phyloP scores from a whole-genome alignment of 306 rosid genomes.

The Calophaca sinica region DNA sequence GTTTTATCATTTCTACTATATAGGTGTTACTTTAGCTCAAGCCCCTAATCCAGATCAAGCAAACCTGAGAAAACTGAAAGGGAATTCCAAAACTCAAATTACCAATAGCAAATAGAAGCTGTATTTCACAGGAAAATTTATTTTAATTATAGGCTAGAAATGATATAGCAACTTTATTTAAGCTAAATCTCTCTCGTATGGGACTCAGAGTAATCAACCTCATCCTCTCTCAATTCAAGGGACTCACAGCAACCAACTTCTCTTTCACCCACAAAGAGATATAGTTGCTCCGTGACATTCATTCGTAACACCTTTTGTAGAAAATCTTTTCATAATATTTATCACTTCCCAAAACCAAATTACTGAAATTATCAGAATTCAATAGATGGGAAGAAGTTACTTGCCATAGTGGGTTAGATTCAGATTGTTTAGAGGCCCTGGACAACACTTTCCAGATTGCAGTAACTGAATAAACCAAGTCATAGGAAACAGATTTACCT shows the following conservation, averaged over 20 bases:
- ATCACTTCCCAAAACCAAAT: slow-evolving; percentile 11
- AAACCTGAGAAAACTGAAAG: no score
- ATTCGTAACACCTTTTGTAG: neutral
- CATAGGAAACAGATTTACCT: slow-evolving; percentile 66
- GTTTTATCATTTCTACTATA: neutral
- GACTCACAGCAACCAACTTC: slow-evolving; percentile 7
- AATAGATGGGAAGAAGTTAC: slow-evolving; percentile 28
- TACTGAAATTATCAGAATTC: slow-evolving; percentile 19
- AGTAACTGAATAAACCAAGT: slow-evolving; percentile 27
- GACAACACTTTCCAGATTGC: slow-evolving; percentile 16
- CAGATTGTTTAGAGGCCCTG: neutral
- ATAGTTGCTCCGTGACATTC: neutral
- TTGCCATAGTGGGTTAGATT: neutral
- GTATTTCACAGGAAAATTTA: no score
- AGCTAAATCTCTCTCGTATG: no score
- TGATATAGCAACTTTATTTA: no score
- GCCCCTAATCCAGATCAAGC: no score
- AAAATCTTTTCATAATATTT: neutral
- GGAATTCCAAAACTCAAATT: no score
- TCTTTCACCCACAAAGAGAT: slow-evolving; percentile 6
- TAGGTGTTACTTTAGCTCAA: neutral
- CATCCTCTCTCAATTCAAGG: neutral
- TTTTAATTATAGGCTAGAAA: no score
- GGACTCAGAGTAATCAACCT: no score
- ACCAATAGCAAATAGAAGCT: no score